Percentiles rank a stretch among this genome's conserved stretches.
These are phyloP conservation scores for Neurospora sp. DNA, from an alignment of 2,329 filamentous ascomycete genomes.

Conservation along the genomic window DNA sequence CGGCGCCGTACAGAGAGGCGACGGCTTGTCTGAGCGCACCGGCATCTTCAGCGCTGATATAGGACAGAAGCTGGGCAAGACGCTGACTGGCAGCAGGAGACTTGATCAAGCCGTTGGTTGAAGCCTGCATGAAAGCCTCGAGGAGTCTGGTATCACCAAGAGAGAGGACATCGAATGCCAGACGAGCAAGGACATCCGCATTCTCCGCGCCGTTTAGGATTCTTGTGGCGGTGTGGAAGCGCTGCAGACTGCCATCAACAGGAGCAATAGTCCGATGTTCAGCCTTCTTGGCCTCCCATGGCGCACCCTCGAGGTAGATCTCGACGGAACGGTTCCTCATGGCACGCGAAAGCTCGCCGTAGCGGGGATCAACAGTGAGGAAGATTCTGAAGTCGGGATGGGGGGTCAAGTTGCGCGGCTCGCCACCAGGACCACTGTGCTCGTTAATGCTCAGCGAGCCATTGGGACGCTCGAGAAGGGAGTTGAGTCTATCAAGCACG, in stretches of 20 bases:
- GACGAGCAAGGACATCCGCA: slow-evolving; percentile 23
- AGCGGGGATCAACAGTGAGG: slow-evolving; percentile 81
- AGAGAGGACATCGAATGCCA: slow-evolving; percentile 38
- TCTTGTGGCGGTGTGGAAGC: slow-evolving; percentile 32
- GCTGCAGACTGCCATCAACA: slow-evolving; percentile 39
- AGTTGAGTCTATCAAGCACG: slow-evolving; percentile 89
- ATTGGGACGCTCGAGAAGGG: slow-evolving; percentile 73
- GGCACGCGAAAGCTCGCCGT: slow-evolving; percentile 87
- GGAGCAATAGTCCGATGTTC: slow-evolving; percentile 32
- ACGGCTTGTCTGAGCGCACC: slow-evolving; percentile 25
- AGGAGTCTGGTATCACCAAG: slow-evolving; percentile 34
- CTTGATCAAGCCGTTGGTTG: slow-evolving; percentile 6
- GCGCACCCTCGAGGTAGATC: slow-evolving; percentile 57
- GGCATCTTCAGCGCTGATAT: slow-evolving; percentile 21
- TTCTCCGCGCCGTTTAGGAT: slow-evolving; percentile 20
- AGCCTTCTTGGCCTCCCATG: slow-evolving; percentile 17
- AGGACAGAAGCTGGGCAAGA: slow-evolving; percentile 14
- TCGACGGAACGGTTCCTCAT: slow-evolving; percentile 96
- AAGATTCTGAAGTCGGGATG: slow-evolving; percentile 88
- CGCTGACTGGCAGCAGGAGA: slow-evolving; percentile 10
- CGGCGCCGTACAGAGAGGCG: slow-evolving; percentile 17
- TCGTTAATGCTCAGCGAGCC: slow-evolving; percentile 88
- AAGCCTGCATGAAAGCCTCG: slow-evolving; percentile 16
- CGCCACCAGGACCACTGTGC: slow-evolving; percentile 72
- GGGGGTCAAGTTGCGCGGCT: slow-evolving; percentile 68